A percentile compares a stretch with the other conserved stretches of the same genome.
Evolutionary conservation across 352 stramenopile species (phyloP).

Genomic region (Ochromonadaceae sp.): DNA sequence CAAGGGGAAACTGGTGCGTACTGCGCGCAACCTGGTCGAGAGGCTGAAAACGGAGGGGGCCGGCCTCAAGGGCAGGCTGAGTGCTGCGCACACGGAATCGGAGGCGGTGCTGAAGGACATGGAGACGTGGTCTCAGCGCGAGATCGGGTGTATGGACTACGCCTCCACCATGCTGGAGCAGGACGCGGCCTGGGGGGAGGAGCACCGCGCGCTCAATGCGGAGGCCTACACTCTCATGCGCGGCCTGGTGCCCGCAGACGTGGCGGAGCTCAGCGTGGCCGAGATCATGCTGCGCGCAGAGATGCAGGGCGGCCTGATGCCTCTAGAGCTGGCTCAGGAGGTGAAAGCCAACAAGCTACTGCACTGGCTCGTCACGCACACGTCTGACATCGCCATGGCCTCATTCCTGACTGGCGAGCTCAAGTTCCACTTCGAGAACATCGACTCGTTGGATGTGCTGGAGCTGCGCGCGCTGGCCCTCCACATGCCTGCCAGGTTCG

Average conservation of each 20-base stretch:
- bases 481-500: constrained; percentile 11
- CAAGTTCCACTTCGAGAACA: constrained; percentile 7
- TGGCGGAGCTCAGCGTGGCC: neutral
- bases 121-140: constrained; percentile 10
- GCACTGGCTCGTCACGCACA: constrained; percentile 17
- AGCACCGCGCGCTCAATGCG: constrained; percentile 2
- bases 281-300: neutral
- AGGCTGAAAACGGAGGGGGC: neutral
- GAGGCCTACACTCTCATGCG: neutral
- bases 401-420: constrained; percentile 13
- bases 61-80: neutral
- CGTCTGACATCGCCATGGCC: constrained; percentile 3
- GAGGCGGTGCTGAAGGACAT: neutral
- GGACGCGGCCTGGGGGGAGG: constrained; percentile 7
- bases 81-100: neutral
- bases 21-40: neutral
- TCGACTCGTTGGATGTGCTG: constrained; percentile 5
- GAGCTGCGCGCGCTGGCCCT: constrained; percentile 6
- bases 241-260: neutral
- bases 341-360: constrained; percentile 18
- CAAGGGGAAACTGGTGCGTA: neutral
- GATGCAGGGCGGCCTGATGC: neutral
- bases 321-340: constrained; percentile 1
- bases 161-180: neutral
- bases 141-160: neutral